phyloP scores from a whole-genome alignment of 257 asterid species.

The Ilex aquifolium region DNA sequence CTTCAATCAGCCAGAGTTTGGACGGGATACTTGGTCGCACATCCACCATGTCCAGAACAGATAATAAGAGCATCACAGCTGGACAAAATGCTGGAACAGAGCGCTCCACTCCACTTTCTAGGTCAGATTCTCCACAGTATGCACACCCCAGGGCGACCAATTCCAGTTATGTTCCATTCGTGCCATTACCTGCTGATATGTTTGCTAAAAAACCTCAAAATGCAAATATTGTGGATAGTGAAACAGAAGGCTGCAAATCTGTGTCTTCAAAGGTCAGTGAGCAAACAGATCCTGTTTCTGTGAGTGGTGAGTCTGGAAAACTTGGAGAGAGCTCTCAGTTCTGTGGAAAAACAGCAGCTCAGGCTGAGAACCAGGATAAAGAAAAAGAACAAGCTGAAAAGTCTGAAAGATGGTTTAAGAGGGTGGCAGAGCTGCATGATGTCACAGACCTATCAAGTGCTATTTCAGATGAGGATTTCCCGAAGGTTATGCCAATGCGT shows the following conservation, averaged over 20 bases:
- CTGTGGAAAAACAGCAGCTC: slow-evolving; percentile 19
- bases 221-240: slow-evolving; percentile 12
- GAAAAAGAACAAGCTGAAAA: slow-evolving; percentile 45
- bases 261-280: slow-evolving; percentile 18
- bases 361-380: slow-evolving; percentile 17
- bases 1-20: slow-evolving; percentile 23
- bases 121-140: slow-evolving; percentile 17
- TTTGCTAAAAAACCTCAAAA: slow-evolving; percentile 27
- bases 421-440: slow-evolving; percentile 62
- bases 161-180: slow-evolving; percentile 26
- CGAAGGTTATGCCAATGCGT: slow-evolving; percentile 80
- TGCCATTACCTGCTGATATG: slow-evolving; percentile 31
- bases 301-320: slow-evolving; percentile 19
- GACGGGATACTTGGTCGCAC: slow-evolving; percentile 24
- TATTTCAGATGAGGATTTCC: slow-evolving; percentile 69
- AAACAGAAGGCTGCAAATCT: slow-evolving; percentile 5
- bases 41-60: slow-evolving; percentile 4
- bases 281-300: slow-evolving; percentile 14
- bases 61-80: slow-evolving; percentile 4
- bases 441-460: slow-evolving; percentile 59
- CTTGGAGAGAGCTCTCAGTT: slow-evolving; percentile 18
- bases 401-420: slow-evolving; percentile 66
- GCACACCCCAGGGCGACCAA: slow-evolving; percentile 17
- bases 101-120: slow-evolving; percentile 17
- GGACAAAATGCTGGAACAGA: slow-evolving; percentile 18